A percentile compares a stretch with the other conserved stretches of the same genome.
phyloP scores from a whole-genome alignment of 176 grass and related monocot species.

The Themeda triandra region DNA sequence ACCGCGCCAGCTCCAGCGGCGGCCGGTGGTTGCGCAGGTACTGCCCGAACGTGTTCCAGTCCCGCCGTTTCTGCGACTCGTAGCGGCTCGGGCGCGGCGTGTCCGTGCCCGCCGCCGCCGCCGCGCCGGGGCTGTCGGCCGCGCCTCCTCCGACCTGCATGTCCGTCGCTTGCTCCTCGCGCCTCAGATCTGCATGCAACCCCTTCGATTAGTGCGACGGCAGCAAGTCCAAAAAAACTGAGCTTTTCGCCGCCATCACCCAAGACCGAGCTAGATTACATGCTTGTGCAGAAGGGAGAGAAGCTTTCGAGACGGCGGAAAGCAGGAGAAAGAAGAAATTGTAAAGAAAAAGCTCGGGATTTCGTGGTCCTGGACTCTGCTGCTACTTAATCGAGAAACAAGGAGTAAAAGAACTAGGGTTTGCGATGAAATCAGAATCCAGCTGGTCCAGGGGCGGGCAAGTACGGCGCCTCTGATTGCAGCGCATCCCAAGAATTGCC shows the following conservation, averaged over 20 bases:
- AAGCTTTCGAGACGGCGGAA: background rate
- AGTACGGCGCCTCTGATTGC: constrained; percentile 29
- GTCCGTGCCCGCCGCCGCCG: background rate
- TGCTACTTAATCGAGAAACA: background rate
- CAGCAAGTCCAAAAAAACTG: background rate
- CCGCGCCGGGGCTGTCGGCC: constrained; percentile 35
- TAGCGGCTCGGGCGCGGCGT: constrained; percentile 55
- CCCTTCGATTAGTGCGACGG: background rate
- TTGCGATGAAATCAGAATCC: constrained; percentile 3
- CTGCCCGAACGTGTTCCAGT: constrained; percentile 88
- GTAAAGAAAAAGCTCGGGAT: background rate
- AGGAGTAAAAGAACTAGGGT: constrained; percentile 25
- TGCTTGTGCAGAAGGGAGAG: background rate
- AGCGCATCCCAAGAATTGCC: constrained; percentile 13
- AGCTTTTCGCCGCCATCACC: background rate
- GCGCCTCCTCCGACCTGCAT: constrained; percentile 33
- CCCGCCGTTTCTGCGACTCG: constrained; percentile 85
- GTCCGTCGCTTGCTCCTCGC: background rate
- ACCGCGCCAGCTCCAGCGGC: constrained; percentile 64
- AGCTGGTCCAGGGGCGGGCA: constrained; percentile 13
- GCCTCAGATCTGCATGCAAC: constrained; percentile 47
- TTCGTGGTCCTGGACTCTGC: constrained; percentile 23
- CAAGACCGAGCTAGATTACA: background rate
- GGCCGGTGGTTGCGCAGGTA: constrained; percentile 83
- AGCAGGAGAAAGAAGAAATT: background rate